These are phyloP conservation scores for Pinus taeda DNA, from an alignment of 75 land plant genomes.

Conservation along the genomic window DNA sequence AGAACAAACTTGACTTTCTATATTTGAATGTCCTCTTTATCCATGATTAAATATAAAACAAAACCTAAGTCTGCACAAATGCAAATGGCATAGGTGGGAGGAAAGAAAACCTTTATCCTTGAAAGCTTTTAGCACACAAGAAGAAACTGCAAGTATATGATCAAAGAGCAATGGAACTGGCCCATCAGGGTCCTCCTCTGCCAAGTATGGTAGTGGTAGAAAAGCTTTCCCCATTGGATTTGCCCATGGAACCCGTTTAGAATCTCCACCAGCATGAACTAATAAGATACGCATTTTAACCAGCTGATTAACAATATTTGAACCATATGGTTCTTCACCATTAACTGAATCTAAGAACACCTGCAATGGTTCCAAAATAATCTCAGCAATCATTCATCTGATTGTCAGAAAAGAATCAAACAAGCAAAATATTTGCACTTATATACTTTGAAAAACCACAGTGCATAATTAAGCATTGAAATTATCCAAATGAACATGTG, in stretches of 20 bases:
- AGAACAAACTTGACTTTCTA: conserved; percentile 1
- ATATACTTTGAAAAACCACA: not conserved
- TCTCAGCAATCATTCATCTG: conserved; percentile 2
- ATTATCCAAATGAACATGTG: not conserved
- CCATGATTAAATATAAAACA: not conserved
- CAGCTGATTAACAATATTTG: conserved; percentile 25
- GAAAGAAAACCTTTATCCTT: conserved; percentile 58
- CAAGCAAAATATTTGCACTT: not conserved
- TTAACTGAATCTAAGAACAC: conserved; percentile 5
- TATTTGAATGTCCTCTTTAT: not conserved
- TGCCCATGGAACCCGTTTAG: conserved; percentile 98
- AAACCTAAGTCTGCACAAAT: conserved; percentile 6
- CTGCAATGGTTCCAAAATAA: conserved; percentile 3
- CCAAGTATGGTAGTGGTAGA: conserved; percentile 86
- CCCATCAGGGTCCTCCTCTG: conserved; percentile 85
- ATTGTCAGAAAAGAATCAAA: not conserved
- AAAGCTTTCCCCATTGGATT: conserved; percentile 98
- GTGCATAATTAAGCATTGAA: not conserved
- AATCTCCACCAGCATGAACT: conserved; percentile 98
- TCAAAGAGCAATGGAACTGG: conserved; percentile 86
- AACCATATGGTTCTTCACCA: not conserved
- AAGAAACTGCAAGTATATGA: conserved; percentile 93
- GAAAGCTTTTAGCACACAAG: conserved; percentile 78
- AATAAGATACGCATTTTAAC: conserved; percentile 60
- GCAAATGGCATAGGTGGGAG: not conserved